A percentile compares a stretch with the other conserved stretches of the same genome.
Evolutionary conservation across 2,329 filamentous ascomycete species (phyloP).

Genomic region (Fusarium buxicola): DNA sequence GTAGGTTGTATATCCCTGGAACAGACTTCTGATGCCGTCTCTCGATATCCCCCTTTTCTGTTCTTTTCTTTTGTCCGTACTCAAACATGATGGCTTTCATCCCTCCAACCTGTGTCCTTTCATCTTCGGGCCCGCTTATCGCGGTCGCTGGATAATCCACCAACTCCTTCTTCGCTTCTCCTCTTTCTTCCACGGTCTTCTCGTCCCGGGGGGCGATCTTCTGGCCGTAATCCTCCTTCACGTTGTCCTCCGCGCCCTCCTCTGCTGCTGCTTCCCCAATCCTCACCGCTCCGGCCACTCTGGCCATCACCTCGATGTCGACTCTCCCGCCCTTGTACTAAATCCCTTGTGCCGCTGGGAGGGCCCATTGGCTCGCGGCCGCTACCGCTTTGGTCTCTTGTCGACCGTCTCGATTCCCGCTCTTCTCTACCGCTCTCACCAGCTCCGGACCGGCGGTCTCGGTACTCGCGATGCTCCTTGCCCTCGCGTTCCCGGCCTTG

Average conservation of each 20-base stretch:
- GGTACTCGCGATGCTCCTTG: conserved; percentile 59
- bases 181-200: conserved; percentile 54
- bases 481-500: conserved; percentile 59
- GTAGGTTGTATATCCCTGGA: conserved; percentile 27
- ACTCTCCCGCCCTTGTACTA: conserved; percentile 48
- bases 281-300: conserved; percentile 46
- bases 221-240: conserved; percentile 45
- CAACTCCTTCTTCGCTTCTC: conserved; percentile 62
- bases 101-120: conserved; percentile 37
- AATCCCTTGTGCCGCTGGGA: conserved; percentile 47
- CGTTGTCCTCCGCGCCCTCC: conserved; percentile 53
- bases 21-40: conserved; percentile 13
- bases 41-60: conserved; percentile 8
- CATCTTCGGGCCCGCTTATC: conserved; percentile 67
- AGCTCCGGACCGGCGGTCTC: conserved; percentile 56
- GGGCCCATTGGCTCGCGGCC: conserved; percentile 49
- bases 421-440: conserved; percentile 50
- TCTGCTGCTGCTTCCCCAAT: conserved; percentile 51
- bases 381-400: conserved; percentile 40
- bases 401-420: conserved; percentile 50
- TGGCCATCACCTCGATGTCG: conserved; percentile 48
- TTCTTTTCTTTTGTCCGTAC: conserved; percentile 26
- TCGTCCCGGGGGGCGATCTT: conserved; percentile 50
- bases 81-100: conserved; percentile 31
- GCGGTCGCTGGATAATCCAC: conserved; percentile 55